Percentiles rank a stretch among this genome's conserved stretches.
phyloP scores from a whole-genome alignment of 2,329 filamentous ascomycete species.

The Alternaria triticimaculans region DNA sequence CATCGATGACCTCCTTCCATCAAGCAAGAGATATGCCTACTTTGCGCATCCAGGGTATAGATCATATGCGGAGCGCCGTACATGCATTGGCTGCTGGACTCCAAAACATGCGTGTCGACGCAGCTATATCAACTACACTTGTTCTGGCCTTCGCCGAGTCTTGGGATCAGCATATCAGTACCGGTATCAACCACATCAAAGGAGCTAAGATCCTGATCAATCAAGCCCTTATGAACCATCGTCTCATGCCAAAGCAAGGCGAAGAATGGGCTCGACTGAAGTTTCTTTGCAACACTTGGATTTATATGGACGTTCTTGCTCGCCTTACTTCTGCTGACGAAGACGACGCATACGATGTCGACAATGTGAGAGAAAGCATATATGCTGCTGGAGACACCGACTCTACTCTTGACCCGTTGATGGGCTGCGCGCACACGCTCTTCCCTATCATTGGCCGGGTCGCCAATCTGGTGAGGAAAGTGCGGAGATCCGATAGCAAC shows the following conservation, averaged over 20 bases:
- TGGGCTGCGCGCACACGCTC: constrained; percentile 71
- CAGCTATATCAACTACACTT: constrained; percentile 72
- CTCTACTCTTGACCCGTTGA: constrained; percentile 70
- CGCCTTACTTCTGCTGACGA: constrained; percentile 68
- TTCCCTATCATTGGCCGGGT: constrained; percentile 73
- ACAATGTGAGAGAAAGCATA: constrained; percentile 47
- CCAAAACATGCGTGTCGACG: constrained; percentile 68
- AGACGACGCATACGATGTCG: constrained; percentile 62
- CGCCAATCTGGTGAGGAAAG: constrained; percentile 69
- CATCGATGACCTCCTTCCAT: constrained; percentile 74
- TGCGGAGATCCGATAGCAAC: constrained; percentile 63
- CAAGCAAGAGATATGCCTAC: constrained; percentile 64
- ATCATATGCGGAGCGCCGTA: constrained; percentile 72
- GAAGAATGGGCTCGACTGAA: constrained; percentile 59
- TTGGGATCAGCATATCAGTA: constrained; percentile 73
- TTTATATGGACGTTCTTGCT: constrained; percentile 77
- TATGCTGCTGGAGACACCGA: constrained; percentile 46
- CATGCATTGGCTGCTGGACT: constrained; percentile 65
- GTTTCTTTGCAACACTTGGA: constrained; percentile 74
- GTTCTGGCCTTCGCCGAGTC: constrained; percentile 73
- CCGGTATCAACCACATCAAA: constrained; percentile 72
- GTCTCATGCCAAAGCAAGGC: constrained; percentile 50
- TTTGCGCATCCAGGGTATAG: constrained; percentile 68
- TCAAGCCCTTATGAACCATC: constrained; percentile 61
- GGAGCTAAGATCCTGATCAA: constrained; percentile 70